phyloP scores from a whole-genome alignment of 1,284 basidiomycete genomes.

The Athelia sp. region DNA sequence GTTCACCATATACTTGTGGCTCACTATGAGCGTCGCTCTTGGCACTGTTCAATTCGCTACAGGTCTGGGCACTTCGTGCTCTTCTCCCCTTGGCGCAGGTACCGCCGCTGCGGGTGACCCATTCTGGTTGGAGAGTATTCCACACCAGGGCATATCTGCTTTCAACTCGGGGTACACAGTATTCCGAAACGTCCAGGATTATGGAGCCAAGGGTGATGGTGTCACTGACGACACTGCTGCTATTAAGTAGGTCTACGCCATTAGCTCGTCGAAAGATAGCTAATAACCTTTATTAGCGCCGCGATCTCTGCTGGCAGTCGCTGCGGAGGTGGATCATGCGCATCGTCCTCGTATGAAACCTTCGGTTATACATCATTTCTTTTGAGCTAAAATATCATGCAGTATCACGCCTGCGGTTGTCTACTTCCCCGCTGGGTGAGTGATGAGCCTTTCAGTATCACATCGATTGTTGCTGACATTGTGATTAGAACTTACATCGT shows the following conservation, averaged over 20 bases:
- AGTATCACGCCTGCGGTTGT: constrained; percentile 37
- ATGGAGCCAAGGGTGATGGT: constrained; percentile 39
- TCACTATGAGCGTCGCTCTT: not conserved
- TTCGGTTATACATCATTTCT: not conserved
- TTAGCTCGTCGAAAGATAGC: not conserved
- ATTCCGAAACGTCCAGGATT: constrained; percentile 29
- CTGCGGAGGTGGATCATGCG: constrained; percentile 31
- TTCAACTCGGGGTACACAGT: constrained; percentile 65
- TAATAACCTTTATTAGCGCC: constrained; percentile 14
- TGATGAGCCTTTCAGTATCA: not conserved
- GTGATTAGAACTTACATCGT: constrained; percentile 29
- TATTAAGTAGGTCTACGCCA: constrained; percentile 31
- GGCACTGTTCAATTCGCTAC: constrained; percentile 9
- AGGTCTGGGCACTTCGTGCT: not conserved
- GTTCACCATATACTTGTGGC: too few species aligned
- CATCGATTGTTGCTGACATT: not conserved
- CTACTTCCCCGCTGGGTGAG: constrained; percentile 17
- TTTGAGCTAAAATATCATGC: constrained; percentile 6
- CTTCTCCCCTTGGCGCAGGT: not conserved
- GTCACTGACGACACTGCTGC: constrained; percentile 45
- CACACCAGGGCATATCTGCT: constrained; percentile 61
- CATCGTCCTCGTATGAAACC: constrained; percentile 26
- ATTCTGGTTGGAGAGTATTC: constrained; percentile 68
- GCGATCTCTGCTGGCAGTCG: constrained; percentile 37
- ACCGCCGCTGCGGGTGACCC: constrained; percentile 41